Evolutionary conservation across 2,329 filamentous ascomycete species (phyloP).

Genomic region (Cyanodermella asteris): DNA sequence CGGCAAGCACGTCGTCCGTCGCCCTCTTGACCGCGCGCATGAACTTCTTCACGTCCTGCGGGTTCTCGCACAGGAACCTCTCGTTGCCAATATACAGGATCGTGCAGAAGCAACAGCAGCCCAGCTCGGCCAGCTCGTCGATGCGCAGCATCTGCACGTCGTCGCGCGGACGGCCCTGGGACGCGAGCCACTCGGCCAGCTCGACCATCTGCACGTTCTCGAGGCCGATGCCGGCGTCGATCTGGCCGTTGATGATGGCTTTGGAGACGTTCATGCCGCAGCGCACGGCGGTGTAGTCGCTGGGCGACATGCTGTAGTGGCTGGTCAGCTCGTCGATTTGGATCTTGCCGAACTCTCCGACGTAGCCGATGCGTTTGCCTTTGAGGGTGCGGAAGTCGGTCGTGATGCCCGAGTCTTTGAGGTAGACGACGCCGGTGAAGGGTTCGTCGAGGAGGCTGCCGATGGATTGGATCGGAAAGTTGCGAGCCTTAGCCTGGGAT

Average conservation of each 20-base stretch:
- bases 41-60: slow-evolving; percentile 44
- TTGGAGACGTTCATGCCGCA: slow-evolving; percentile 67
- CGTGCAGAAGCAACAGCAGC: slow-evolving; percentile 68
- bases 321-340: slow-evolving; percentile 64
- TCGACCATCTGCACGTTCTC: slow-evolving; percentile 74
- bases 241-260: slow-evolving; percentile 49
- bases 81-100: slow-evolving; percentile 68
- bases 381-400: slow-evolving; percentile 52
- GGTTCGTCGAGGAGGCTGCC: slow-evolving; percentile 59
- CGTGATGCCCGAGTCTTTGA: slow-evolving; percentile 55
- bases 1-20: slow-evolving; percentile 46
- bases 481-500: slow-evolving; percentile 45
- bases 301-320: slow-evolving; percentile 51
- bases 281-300: slow-evolving; percentile 54
- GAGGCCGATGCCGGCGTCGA: slow-evolving; percentile 55
- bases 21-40: slow-evolving; percentile 52
- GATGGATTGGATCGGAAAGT: slow-evolving; percentile 51
- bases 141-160: slow-evolving; percentile 67
- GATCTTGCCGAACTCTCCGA: slow-evolving; percentile 62
- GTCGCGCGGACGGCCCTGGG: slow-evolving; percentile 36
- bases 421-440: slow-evolving; percentile 56
- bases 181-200: slow-evolving; percentile 50
- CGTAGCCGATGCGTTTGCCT: slow-evolving; percentile 58
- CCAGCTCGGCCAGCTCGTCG: slow-evolving; percentile 56
- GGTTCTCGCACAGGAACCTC: slow-evolving; percentile 41